Evolutionary conservation across 2,329 filamentous ascomycete genomes (phyloP), one percentile per base, ranked within the genome.

Genomic region (Ophiobolus disseminans): DNA sequence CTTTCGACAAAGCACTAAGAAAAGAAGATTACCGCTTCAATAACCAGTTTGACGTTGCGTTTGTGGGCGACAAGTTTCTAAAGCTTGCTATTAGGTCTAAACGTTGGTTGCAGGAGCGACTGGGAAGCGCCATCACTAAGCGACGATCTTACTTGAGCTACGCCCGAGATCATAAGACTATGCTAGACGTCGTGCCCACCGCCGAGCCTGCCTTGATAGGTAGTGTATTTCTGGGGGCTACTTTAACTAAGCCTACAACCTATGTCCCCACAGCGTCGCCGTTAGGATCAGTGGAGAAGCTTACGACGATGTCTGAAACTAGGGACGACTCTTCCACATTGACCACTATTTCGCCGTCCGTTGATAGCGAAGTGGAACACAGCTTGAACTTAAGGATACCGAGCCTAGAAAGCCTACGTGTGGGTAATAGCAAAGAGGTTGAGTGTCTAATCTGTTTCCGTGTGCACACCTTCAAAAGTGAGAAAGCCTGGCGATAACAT

Each of bases 71-170:
- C 20, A 58, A 59, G 22, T 60, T 34, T 26, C 49, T 49, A 5
- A 63, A 63, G 37, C 51, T 63, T 11, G 40, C 36, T 7, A 34
- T n/a, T n/a, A 26, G 4, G 31, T 44, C 11, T 47, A 52, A 11
- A 34, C 20, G n/a, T 5, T 63, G 57, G 57, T 49, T 63, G 4
- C 40, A 23, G 16, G 21, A 40, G 10, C 55, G 57, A 1, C 45
- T 63, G 8, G 59, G 59, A 8, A 37, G 49, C 23, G 59, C 57
- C 1, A 63, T 63, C 16, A 60, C 59, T 13, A 48, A 59, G 25
- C 46, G 59, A 2, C 46, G 59, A 21, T 55, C 50, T 9, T 63
- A 60, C 38, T 40, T 62, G n/a, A 50, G 45, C 14, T 62, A 62
- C 41, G 52, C 52, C 6, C 48, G 35, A 19, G 54, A 62, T 26